Conservation (phyloP, 441 rosid species). For the Gossypium davidsonii region DNA sequence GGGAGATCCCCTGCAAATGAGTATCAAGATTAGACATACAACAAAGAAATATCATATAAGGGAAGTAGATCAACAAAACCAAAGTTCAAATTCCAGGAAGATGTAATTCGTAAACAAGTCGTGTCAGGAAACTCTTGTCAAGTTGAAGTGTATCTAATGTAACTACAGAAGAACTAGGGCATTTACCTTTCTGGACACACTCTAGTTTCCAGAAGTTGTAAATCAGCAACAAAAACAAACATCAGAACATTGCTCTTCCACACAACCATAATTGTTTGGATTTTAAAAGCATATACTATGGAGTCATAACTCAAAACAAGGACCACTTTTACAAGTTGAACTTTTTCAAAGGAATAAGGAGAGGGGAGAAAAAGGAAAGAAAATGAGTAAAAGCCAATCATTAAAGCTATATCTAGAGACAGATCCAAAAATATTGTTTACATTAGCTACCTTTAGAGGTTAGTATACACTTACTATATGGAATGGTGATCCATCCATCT, state of each 20-base stretch:
- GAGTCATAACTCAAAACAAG: not conserved
- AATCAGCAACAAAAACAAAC: not conserved
- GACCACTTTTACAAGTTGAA: not conserved
- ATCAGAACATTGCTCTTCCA: not conserved
- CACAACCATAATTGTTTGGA: not conserved
- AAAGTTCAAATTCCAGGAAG: not conserved
- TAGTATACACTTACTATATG: constrained; percentile 66
- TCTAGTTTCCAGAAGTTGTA: not conserved
- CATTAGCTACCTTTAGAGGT: not conserved
- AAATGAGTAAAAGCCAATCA: not conserved
- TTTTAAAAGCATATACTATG: not conserved
- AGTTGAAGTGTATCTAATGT: not conserved
- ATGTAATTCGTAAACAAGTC: not conserved
- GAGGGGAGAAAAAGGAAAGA: not conserved
- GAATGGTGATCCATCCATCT: constrained; percentile 89
- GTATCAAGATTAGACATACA: constrained; percentile 14
- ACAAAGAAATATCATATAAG: not conserved
- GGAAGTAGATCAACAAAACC: not conserved
- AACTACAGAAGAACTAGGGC: not conserved
- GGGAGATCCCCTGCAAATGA: constrained; percentile 58
- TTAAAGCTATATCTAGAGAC: not conserved
- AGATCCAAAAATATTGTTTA: not conserved
- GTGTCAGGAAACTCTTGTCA: constrained; percentile 1
- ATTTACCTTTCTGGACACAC: not conserved
- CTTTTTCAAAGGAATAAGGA: not conserved